A percentile compares a stretch with the other conserved stretches of the same genome.
phyloP scores from a whole-genome alignment of 345 rosid species.

The Brassica carinata region DNA sequence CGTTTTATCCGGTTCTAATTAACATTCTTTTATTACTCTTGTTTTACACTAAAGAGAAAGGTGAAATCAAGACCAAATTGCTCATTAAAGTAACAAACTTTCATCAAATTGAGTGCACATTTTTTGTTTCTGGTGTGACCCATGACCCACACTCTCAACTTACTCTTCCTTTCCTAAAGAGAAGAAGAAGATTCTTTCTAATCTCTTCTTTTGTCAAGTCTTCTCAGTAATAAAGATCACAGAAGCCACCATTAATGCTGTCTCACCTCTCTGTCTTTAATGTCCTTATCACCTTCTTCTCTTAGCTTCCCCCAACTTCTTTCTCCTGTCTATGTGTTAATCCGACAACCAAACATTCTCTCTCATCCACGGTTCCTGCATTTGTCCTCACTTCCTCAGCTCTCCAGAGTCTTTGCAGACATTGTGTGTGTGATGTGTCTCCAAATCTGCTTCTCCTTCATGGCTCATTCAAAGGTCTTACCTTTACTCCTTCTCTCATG shows the following conservation, averaged over 20 bases:
- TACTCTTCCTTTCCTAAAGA: conserved; percentile 29
- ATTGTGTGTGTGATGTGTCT: no score
- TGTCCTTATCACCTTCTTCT: conserved; percentile 36
- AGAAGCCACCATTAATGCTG: conserved; percentile 40
- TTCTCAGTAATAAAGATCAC: conserved; percentile 11
- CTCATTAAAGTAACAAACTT: conserved; percentile 31
- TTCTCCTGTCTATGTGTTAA: conserved; percentile 31
- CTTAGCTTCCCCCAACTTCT: no score
- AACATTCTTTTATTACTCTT: background rate
- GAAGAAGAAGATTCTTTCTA: conserved; percentile 31
- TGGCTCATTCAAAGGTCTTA: conserved; percentile 47
- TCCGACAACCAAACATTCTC: conserved; percentile 37
- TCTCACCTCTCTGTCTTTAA: conserved; percentile 31
- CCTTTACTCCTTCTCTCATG: conserved; percentile 47
- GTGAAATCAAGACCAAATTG: background rate
- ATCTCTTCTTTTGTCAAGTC: conserved; percentile 20
- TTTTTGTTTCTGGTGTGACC: conserved; percentile 24
- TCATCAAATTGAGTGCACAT: conserved; percentile 42
- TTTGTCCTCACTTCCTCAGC: conserved; percentile 1
- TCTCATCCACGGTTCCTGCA: conserved; percentile 20
- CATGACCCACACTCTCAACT: conserved; percentile 34
- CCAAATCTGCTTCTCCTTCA: conserved; percentile 23
- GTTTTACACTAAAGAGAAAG: background rate
- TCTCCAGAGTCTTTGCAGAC: background rate
- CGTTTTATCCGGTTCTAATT: background rate